Evolutionary conservation across 495 filamentous ascomycete species (phyloP).

Genomic region (Aspergillus funiculosus): DNA sequence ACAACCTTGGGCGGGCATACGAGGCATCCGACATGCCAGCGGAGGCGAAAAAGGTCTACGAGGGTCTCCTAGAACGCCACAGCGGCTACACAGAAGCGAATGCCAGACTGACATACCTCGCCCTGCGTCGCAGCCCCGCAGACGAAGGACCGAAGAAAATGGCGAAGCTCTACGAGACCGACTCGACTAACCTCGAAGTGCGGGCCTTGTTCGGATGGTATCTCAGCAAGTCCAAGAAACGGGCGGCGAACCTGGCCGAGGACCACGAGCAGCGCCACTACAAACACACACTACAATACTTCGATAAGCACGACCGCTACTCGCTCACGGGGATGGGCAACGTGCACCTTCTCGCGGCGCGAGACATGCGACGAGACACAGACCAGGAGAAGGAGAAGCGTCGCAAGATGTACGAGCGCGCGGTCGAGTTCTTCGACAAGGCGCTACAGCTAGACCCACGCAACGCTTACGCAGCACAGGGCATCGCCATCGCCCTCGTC

Average conservation of each 20-base stretch:
- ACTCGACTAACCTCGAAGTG: conserved; percentile 79
- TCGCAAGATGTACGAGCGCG: conserved; percentile 75
- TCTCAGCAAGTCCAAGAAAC: conserved; percentile 75
- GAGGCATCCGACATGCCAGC: conserved; percentile 76
- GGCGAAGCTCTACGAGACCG: conserved; percentile 70
- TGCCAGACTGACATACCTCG: conserved; percentile 82
- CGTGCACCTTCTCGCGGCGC: conserved; percentile 72
- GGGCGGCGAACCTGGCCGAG: conserved; percentile 71
- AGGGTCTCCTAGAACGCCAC: conserved; percentile 74
- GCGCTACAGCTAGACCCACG: conserved; percentile 84
- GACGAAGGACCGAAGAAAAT: conserved; percentile 84
- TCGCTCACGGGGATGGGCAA: conserved; percentile 96
- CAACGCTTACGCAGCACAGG: conserved; percentile 94
- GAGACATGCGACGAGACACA: conserved; percentile 88
- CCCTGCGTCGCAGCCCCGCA: conserved; percentile 71
- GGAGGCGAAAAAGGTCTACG: conserved; percentile 80
- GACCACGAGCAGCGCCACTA: conserved; percentile 89
- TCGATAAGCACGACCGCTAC: conserved; percentile 96
- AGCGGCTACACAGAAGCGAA: conserved; percentile 86
- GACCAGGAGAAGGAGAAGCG: conserved; percentile 88
- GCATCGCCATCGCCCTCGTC: conserved; percentile 84
- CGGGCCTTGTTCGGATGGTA: conserved; percentile 93
- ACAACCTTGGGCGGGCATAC: conserved; percentile 94
- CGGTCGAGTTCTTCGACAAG: conserved; percentile 98
- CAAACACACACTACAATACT: conserved; percentile 89